A percentile compares a stretch with the other conserved stretches of the same genome.
Conservation (phyloP, 768 basidiomycete genomes). For the Leucocoprinus birnbaumii region DNA sequence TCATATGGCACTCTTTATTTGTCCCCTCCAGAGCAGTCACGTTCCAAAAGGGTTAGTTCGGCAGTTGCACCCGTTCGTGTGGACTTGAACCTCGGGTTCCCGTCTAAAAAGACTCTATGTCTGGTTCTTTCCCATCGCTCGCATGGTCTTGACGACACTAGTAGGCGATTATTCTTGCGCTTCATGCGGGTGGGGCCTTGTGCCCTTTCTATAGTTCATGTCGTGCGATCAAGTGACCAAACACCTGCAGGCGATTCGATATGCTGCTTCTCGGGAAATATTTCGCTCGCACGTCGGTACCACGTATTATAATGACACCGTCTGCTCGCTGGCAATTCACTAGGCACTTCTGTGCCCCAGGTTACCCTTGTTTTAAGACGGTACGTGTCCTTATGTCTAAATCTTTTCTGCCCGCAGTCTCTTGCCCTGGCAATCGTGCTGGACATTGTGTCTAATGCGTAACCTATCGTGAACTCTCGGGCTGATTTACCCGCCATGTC, state of each 20-base stretch:
- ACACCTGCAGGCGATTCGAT: constrained; percentile 20
- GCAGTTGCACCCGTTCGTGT: background rate
- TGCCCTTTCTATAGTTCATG: constrained; percentile 14
- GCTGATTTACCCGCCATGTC: constrained; percentile 1
- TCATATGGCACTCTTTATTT: background rate
- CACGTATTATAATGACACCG: constrained; percentile 26
- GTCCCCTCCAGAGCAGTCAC: background rate
- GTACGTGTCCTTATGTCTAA: background rate
- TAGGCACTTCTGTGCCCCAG: constrained; percentile 1
- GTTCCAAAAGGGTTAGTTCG: constrained; percentile 6
- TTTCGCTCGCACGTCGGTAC: constrained; percentile 31
- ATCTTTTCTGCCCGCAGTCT: background rate
- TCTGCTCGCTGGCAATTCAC: background rate
- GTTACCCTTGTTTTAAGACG: constrained; percentile 3
- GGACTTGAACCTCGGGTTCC: background rate
- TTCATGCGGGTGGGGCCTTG: constrained; percentile 10
- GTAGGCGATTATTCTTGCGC: constrained; percentile 3
- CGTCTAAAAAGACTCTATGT: background rate
- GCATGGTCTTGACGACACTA: constrained; percentile 11
- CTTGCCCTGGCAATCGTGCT: background rate
- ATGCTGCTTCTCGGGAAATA: constrained; percentile 23
- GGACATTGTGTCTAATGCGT: background rate
- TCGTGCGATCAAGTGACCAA: constrained; percentile 31
- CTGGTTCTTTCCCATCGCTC: background rate
- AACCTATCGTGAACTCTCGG: constrained; percentile 2